Conservation (phyloP, 805 yeast genomes). For the Peterozyma toletana region DNA sequence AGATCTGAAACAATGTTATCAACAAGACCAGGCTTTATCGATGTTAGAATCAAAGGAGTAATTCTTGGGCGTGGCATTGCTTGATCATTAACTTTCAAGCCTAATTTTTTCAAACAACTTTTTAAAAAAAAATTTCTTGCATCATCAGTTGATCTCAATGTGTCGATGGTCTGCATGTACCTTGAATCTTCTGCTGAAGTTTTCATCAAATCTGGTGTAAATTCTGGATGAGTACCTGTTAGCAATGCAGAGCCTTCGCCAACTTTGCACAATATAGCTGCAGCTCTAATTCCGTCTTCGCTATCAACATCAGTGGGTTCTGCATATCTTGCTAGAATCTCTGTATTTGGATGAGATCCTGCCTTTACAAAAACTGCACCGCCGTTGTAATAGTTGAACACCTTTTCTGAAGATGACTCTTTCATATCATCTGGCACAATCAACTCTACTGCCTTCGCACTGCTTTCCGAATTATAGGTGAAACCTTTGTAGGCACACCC, state of each 20-base stretch:
- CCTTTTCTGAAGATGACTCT: slow-evolving; percentile 20
- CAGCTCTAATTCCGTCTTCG: slow-evolving; percentile 42
- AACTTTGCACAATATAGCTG: slow-evolving; percentile 58
- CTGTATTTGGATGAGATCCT: slow-evolving; percentile 47
- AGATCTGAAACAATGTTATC: slow-evolving; percentile 23
- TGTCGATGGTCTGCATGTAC: slow-evolving; percentile 27
- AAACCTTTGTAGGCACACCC: slow-evolving; percentile 85
- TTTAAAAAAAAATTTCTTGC: slow-evolving; percentile 51
- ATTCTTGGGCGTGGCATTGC: slow-evolving; percentile 50
- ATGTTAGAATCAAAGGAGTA: slow-evolving; percentile 57
- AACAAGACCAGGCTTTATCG: slow-evolving; percentile 26
- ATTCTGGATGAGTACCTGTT: slow-evolving; percentile 90
- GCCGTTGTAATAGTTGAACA: slow-evolving; percentile 67
- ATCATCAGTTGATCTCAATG: slow-evolving; percentile 34
- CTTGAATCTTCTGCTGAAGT: slow-evolving; percentile 20
- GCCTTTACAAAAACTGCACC: slow-evolving; percentile 86
- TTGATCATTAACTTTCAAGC: slow-evolving; percentile 57
- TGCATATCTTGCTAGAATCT: slow-evolving; percentile 64
- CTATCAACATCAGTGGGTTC: slow-evolving; percentile 47
- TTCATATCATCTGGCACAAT: slow-evolving; percentile 23
- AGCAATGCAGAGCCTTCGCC: slow-evolving; percentile 76
- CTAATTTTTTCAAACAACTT: slow-evolving; percentile 50
- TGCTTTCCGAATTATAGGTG: slow-evolving; percentile 66
- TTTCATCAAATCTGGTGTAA: slow-evolving; percentile 45
- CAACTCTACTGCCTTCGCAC: slow-evolving; percentile 57